A percentile compares a stretch with the other conserved stretches of the same genome.
These are phyloP conservation scores for Arbutus unedo DNA, from an alignment of 148 eudicot species.

Conservation along the genomic window DNA sequence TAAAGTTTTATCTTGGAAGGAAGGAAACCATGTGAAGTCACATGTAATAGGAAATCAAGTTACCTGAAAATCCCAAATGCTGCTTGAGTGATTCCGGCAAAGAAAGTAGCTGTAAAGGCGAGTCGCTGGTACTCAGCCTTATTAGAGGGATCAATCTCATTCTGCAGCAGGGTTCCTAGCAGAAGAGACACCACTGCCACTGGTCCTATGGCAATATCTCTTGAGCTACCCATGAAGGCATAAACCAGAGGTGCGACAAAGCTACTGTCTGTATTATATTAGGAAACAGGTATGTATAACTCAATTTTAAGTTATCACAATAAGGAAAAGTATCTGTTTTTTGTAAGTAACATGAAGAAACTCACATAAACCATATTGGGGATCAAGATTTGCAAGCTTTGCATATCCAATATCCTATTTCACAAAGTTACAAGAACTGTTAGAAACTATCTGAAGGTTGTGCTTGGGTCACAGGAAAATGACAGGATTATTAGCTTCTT, in stretches of 20 bases:
- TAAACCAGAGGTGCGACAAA: slow-evolving; percentile 82
- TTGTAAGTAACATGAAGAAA: background rate
- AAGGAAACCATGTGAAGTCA: background rate
- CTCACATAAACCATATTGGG: slow-evolving; percentile 74
- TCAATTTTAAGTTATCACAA: background rate
- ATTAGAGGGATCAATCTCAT: slow-evolving; percentile 47
- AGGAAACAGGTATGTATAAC: background rate
- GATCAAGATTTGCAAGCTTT: slow-evolving; percentile 59
- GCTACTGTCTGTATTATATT: slow-evolving; percentile 54
- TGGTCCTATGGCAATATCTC: slow-evolving; percentile 93
- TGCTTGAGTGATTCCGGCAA: slow-evolving; percentile 80
- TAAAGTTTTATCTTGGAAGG: background rate
- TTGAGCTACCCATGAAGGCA: slow-evolving; percentile 90
- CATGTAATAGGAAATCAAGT: background rate
- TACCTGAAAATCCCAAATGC: slow-evolving; percentile 76
- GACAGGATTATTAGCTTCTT: background rate
- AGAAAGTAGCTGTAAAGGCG: slow-evolving; percentile 87
- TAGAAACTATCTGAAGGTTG: background rate
- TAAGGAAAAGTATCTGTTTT: background rate
- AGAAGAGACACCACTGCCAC: slow-evolving; percentile 90
- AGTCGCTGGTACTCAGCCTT: slow-evolving; percentile 48
- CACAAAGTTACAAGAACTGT: background rate
- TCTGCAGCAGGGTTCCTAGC: slow-evolving; percentile 54
- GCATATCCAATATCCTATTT: slow-evolving; percentile 85
- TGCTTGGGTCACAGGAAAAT: background rate